Conservation (phyloP, 495 filamentous ascomycete species). For the Viridothelium virens region DNA sequence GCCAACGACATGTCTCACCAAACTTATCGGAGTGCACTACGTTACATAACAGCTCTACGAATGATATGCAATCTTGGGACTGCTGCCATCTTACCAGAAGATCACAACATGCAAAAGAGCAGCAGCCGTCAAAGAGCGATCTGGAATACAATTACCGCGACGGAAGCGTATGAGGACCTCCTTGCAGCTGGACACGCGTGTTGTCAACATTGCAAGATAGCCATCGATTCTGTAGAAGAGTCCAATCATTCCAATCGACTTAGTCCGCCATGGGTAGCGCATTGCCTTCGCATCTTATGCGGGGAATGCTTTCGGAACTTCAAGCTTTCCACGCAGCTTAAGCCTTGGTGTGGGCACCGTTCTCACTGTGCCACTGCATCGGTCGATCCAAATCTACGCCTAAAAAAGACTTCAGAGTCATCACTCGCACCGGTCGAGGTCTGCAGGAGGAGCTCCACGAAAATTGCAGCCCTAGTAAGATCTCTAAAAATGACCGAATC, state of each 20-base stretch:
- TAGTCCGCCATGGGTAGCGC: neutral
- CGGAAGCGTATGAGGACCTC: neutral
- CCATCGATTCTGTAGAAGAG: neutral
- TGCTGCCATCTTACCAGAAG: neutral
- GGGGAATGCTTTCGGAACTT: neutral
- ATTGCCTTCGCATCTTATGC: slow-evolving; percentile 3
- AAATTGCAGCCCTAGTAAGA: neutral
- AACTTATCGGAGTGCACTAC: neutral
- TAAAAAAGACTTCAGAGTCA: neutral
- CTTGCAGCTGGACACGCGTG: neutral
- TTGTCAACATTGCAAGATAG: slow-evolving; percentile 1
- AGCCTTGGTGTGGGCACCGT: slow-evolving; percentile 7
- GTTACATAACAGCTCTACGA: neutral
- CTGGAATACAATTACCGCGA: neutral
- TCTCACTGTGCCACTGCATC: neutral
- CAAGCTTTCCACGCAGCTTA: neutral
- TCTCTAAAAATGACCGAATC: neutral
- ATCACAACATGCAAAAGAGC: neutral
- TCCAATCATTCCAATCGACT: neutral
- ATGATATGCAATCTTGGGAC: slow-evolving; percentile 10
- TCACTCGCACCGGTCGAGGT: neutral
- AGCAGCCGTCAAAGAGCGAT: neutral
- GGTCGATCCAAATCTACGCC: neutral
- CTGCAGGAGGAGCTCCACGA: neutral
- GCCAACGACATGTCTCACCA: neutral